Percentiles rank a stretch among this genome's conserved stretches.
Evolutionary conservation across 371 early-diverging fungal species (phyloP).

Genomic region (Smittium culicis): DNA sequence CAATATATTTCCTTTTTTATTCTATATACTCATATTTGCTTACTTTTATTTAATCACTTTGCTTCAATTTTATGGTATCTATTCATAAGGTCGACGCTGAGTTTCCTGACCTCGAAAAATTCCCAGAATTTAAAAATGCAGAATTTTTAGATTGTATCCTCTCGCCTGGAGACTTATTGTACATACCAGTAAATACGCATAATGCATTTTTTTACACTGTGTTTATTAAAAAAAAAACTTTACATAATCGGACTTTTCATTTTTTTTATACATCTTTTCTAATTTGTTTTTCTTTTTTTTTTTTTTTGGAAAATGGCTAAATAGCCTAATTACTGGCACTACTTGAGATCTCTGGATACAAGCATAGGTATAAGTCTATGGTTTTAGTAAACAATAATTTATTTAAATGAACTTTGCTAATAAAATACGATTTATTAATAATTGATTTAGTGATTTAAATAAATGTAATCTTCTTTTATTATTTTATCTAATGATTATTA

Average conservation of each 20-base stretch:
- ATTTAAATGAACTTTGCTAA: too few species aligned
- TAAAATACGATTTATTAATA: constrained; percentile 2
- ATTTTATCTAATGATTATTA: too few species aligned
- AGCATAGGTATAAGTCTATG: constrained; percentile 81
- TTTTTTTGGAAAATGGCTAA: constrained; percentile 4
- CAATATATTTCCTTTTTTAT: neutral
- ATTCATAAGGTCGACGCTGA: constrained; percentile 43
- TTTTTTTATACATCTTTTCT: too few species aligned
- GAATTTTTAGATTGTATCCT: constrained; percentile 53
- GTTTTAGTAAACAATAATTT: too few species aligned
- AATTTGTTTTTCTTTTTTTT: too few species aligned
- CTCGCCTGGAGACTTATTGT: constrained; percentile 67
- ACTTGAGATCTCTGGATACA: constrained; percentile 56
- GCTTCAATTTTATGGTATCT: neutral
- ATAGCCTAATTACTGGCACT: constrained; percentile 81
- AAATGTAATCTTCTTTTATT: too few species aligned
- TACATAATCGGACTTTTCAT: constrained; percentile 3
- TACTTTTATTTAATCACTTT: neutral
- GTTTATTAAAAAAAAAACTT: neutral
- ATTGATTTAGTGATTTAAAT: constrained; percentile 5
- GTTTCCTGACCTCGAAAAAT: constrained; percentile 36
- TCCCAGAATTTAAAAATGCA: constrained; percentile 43
- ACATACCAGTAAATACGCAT: constrained; percentile 83
- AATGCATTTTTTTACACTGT: too few species aligned
- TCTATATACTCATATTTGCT: neutral